phyloP scores from a whole-genome alignment of 2,329 filamentous ascomycete genomes.

The Hymenotorrendiella dingleyae region DNA sequence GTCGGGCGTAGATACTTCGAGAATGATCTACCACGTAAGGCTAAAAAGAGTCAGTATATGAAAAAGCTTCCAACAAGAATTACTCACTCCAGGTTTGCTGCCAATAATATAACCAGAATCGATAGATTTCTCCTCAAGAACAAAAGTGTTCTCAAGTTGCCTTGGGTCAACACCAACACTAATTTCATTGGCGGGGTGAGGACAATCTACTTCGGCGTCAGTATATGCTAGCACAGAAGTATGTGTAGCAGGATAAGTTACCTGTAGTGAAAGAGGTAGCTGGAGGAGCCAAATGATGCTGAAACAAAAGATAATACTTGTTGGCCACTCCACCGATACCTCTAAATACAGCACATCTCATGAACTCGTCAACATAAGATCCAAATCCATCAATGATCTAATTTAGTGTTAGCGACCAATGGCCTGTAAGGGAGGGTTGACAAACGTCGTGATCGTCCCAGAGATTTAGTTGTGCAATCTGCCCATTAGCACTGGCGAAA shows the following conservation, averaged over 20 bases:
- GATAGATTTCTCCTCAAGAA: conserved; percentile 52
- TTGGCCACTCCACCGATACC: conserved; percentile 88
- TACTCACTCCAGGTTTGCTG: conserved; percentile 45
- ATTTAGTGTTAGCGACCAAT: conserved; percentile 56
- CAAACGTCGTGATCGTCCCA: conserved; percentile 90
- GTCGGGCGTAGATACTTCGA: conserved; percentile 76
- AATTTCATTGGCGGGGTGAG: too few species aligned
- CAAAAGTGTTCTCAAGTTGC: conserved; percentile 70
- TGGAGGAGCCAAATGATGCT: conserved; percentile 86
- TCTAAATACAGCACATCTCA: conserved; percentile 85
- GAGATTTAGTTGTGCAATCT: conserved; percentile 94
- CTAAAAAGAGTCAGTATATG: conserved; percentile 14
- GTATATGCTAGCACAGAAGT: too few species aligned
- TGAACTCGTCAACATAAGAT: conserved; percentile 89
- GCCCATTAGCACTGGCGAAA: conserved; percentile 79
- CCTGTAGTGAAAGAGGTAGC: conserved; percentile 80
- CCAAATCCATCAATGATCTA: conserved; percentile 83
- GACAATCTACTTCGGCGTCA: too few species aligned
- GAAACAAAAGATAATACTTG: conserved; percentile 98
- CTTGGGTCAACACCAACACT: conserved; percentile 55
- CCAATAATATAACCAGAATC: conserved; percentile 65
- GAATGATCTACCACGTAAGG: conserved; percentile 89
- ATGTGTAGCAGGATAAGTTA: too few species aligned
- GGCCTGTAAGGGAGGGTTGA: conserved; percentile 53
- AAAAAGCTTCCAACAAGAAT: not conserved